Base-by-base conservation (phyloP, 83 land plant genomes). In the Thuja plicata region DNA sequence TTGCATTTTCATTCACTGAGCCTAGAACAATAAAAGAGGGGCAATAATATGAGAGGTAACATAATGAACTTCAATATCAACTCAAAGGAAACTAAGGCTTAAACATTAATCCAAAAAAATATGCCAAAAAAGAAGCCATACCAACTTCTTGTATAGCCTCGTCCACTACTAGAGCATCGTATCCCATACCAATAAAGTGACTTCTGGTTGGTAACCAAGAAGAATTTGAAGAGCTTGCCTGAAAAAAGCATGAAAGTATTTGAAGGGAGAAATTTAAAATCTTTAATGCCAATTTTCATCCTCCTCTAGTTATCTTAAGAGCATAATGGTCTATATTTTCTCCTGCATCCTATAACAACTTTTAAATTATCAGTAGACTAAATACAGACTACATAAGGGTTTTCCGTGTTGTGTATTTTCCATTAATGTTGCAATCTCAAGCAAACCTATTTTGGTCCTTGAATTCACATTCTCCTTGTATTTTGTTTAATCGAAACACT, bases 191-290 rank as follows among this genome's bases (percentile, higher is more conserved):
- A 82, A 82, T 82, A 82, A 82, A 82, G 55, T 46, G 85, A 82
- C 54, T 45, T 46, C 27, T 82, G 15, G 46, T 27, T 82, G 52
- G 10, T 1, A 30, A 27, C 54, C 85, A 82, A 9, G 85, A 82
- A 27, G 85, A 82, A 46, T n/a, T 82, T 82, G 85, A 82, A 12
- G 34, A 82, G 85, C 85, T 82, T 27, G 55, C 50, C 85, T 82
- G 85, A 10, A n/a, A 82, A 16, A 38, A 27, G 46, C 32, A 45
- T 13, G 45, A 82, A 9, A 45, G 85, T 38, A 82, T 27, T 41
- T 13, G 0, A 45, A 82, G 32, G 24, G 30, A 82, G 46, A 45
- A 17, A 40, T 17, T 24, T 24, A 43, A 0, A 15, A n/a, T 82
- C 34, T 45, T 43, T 43, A 41, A 38, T 38, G 8, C 40, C 43